A percentile compares a stretch with the other conserved stretches of the same genome.
Evolutionary conservation across 2,329 filamentous ascomycete genomes (phyloP).

Genomic region (Chalara sp.): DNA sequence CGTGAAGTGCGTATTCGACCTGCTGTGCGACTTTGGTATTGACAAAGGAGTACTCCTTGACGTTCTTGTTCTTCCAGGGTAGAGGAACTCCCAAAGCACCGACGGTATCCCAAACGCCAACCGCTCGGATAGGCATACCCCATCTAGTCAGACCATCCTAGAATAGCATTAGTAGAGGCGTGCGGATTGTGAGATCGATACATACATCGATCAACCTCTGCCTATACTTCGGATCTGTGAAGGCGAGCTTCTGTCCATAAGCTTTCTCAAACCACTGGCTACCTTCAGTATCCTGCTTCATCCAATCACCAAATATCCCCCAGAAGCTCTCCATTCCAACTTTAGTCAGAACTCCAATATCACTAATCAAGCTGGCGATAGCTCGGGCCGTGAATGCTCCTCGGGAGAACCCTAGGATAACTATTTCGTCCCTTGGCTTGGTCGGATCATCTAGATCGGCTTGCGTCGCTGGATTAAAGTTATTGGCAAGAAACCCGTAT

Average conservation of each 20-base stretch:
- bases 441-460: conserved; percentile 11
- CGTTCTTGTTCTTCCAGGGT: conserved; percentile 13
- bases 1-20: conserved; percentile 42
- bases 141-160: conserved; percentile 17
- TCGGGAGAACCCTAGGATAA: conserved; percentile 32
- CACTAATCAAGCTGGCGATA: conserved; percentile 28
- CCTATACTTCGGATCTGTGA: conserved; percentile 15
- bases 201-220: conserved; percentile 15
- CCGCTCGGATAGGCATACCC: conserved; percentile 31
- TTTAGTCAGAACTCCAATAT: conserved; percentile 35
- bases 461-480: conserved; percentile 28
- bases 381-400: conserved; percentile 34
- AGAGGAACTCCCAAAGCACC: conserved; percentile 22
- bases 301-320: conserved; percentile 34
- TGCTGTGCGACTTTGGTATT: conserved; percentile 34
- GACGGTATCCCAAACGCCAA: conserved; percentile 44
- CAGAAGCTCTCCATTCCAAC: conserved; percentile 35
- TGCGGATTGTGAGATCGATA: background rate
- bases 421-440: conserved; percentile 27
- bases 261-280: conserved; percentile 15
- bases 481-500: conserved; percentile 39
- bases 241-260: conserved; percentile 11
- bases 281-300: conserved; percentile 16
- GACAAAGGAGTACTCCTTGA: conserved; percentile 31
- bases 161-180: conserved; percentile 2